A percentile compares a stretch with the other conserved stretches of the same genome.
phyloP scores from a whole-genome alignment of 768 basidiomycete genomes.

The Pholiota microspora region DNA sequence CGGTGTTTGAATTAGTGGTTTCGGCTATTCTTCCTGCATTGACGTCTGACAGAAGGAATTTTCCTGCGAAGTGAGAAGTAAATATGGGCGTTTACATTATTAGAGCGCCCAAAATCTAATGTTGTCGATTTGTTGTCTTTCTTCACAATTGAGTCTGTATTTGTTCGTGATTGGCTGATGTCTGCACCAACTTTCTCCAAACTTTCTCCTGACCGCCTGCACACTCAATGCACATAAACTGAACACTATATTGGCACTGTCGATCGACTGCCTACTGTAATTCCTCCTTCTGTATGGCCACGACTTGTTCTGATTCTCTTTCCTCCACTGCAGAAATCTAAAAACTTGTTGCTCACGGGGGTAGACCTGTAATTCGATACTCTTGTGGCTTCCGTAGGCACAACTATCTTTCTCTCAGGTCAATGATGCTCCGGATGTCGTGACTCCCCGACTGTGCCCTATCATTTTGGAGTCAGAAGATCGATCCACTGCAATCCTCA shows the following conservation, averaged over 20 bases:
- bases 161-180: neutral
- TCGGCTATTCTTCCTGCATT: neutral
- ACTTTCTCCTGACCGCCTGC: too few species aligned
- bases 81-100: neutral
- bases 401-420: too few species aligned
- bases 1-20: neutral
- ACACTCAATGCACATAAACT: too few species aligned
- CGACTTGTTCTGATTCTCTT: too few species aligned
- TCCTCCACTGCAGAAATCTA: too few species aligned
- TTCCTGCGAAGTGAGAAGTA: neutral
- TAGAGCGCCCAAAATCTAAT: constrained; percentile 1
- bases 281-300: too few species aligned
- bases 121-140: neutral
- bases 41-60: neutral
- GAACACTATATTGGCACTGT: too few species aligned
- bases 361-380: neutral
- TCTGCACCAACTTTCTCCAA: neutral
- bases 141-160: neutral
- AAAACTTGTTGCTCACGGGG: too few species aligned
- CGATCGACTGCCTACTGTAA: too few species aligned
- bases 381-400: neutral
- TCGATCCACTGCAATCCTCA: neutral
- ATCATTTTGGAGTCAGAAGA: neutral
- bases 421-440: neutral
- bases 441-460: neutral